These are phyloP conservation scores for Discostella stelligeroides DNA, from an alignment of 108 stramenopile genomes.

Conservation along the genomic window DNA sequence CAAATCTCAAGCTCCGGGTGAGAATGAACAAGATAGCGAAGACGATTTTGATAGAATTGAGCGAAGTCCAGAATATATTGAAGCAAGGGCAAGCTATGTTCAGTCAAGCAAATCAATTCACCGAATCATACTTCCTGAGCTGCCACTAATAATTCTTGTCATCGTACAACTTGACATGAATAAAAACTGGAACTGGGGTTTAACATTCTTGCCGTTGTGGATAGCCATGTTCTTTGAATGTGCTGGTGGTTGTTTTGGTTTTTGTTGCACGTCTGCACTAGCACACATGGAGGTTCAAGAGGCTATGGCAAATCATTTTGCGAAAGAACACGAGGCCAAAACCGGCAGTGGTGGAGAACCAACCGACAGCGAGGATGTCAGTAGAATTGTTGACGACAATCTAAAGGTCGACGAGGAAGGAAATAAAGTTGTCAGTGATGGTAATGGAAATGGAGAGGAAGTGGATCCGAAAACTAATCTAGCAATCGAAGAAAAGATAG, in stretches of 20 bases:
- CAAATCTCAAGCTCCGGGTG: slow-evolving; percentile 42
- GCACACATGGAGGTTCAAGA: slow-evolving; percentile 58
- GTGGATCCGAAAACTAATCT: slow-evolving; percentile 11
- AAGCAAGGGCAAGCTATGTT: slow-evolving; percentile 54
- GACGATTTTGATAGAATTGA: slow-evolving; percentile 58
- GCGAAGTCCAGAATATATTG: slow-evolving; percentile 68
- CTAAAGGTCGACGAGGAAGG: slow-evolving; percentile 28
- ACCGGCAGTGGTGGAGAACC: slow-evolving; percentile 24
- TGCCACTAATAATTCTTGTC: slow-evolving; percentile 64
- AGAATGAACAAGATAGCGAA: slow-evolving; percentile 43
- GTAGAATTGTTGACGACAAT: slow-evolving; percentile 8
- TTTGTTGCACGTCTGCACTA: slow-evolving; percentile 47
- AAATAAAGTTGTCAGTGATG: slow-evolving; percentile 12
- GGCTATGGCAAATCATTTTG: slow-evolving; percentile 47
- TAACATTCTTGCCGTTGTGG: slow-evolving; percentile 74
- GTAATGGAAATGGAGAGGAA: not conserved
- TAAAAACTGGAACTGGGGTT: slow-evolving; percentile 66
- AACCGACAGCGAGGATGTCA: slow-evolving; percentile 35
- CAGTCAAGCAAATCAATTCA: slow-evolving; percentile 39
- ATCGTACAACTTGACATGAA: slow-evolving; percentile 66
- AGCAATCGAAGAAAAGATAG: slow-evolving; percentile 7
- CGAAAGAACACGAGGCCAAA: slow-evolving; percentile 36
- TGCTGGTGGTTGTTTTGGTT: slow-evolving; percentile 52
- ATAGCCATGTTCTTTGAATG: slow-evolving; percentile 56
- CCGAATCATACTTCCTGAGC: slow-evolving; percentile 55